Percentiles rank a stretch among this genome's conserved stretches.
Evolutionary conservation across 305 asterid species (phyloP).

Genomic region (Fraxinus xanthoxyloides): DNA sequence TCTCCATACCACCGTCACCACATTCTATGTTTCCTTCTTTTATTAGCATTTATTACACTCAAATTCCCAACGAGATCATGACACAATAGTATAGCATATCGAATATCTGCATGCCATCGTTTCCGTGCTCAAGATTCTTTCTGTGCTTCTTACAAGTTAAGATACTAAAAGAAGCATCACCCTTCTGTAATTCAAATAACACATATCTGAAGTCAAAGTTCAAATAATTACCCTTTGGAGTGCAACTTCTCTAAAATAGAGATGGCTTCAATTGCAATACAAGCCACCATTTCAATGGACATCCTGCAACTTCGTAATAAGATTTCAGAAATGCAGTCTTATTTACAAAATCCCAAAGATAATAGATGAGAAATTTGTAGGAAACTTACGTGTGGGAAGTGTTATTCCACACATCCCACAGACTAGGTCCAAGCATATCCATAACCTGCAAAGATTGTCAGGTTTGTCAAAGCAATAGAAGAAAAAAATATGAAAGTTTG

Average conservation of each 20-base stretch:
- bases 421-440: slow-evolving; percentile 86
- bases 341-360: not conserved
- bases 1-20: not conserved
- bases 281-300: slow-evolving; percentile 85
- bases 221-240: slow-evolving; percentile 58
- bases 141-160: not conserved
- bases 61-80: not conserved
- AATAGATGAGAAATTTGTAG: not conserved
- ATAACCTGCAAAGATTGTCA: slow-evolving; percentile 56
- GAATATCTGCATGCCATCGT: not conserved
- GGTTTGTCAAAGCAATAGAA: not conserved
- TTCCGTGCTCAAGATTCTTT: not conserved
- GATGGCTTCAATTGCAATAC: slow-evolving; percentile 79
- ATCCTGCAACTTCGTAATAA: slow-evolving; percentile 41
- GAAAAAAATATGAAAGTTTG: not conserved
- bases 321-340: not conserved
- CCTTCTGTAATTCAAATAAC: not conserved
- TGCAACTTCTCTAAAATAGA: slow-evolving; percentile 82
- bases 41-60: not conserved
- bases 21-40: not conserved
- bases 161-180: not conserved
- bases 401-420: slow-evolving; percentile 79
- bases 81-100: not conserved
- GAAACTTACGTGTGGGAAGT: slow-evolving; percentile 60
- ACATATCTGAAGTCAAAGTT: slow-evolving; percentile 4